phyloP scores from a whole-genome alignment of 495 filamentous ascomycete genomes.

The Staphylotrichum tortipilum region DNA sequence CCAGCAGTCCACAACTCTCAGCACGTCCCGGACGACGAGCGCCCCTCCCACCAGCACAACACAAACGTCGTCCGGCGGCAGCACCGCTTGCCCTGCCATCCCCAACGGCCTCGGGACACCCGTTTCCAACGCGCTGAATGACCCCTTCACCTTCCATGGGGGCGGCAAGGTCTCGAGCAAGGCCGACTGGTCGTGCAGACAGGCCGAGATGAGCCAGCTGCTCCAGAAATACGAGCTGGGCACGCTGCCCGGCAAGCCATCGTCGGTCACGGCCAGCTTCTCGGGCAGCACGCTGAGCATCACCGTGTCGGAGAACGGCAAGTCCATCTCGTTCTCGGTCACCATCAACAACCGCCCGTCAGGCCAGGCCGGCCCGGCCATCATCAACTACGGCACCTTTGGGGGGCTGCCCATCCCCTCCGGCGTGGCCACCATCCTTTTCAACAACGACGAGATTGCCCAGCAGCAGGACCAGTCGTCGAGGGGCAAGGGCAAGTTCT shows the following conservation, averaged over 20 bases:
- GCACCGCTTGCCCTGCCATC: slow-evolving; percentile 11
- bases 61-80: background rate
- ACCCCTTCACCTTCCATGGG: slow-evolving; percentile 44
- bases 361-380: slow-evolving; percentile 36
- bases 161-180: slow-evolving; percentile 37
- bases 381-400: slow-evolving; percentile 35
- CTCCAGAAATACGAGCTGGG: slow-evolving; percentile 47
- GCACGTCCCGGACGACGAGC: background rate
- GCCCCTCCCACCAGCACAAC: slow-evolving; percentile 4
- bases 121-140: slow-evolving; percentile 30
- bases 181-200: slow-evolving; percentile 41
- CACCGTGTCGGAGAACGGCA: slow-evolving; percentile 34
- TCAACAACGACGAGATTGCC: slow-evolving; percentile 43
- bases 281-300: slow-evolving; percentile 30
- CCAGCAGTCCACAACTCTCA: slow-evolving; percentile 4
- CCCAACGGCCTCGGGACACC: slow-evolving; percentile 11
- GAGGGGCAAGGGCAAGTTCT: slow-evolving; percentile 42
- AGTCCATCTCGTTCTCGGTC: slow-evolving; percentile 42
- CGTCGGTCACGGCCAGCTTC: slow-evolving; percentile 32
- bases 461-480: slow-evolving; percentile 29
- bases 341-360: slow-evolving; percentile 32
- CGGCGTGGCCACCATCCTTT: slow-evolving; percentile 40
- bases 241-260: slow-evolving; percentile 34
- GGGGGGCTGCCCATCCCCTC: slow-evolving; percentile 39
- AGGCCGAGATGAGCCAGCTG: slow-evolving; percentile 40